Evolutionary conservation across 2,329 filamentous ascomycete species (phyloP).

Genomic region (Daldinia sp.): DNA sequence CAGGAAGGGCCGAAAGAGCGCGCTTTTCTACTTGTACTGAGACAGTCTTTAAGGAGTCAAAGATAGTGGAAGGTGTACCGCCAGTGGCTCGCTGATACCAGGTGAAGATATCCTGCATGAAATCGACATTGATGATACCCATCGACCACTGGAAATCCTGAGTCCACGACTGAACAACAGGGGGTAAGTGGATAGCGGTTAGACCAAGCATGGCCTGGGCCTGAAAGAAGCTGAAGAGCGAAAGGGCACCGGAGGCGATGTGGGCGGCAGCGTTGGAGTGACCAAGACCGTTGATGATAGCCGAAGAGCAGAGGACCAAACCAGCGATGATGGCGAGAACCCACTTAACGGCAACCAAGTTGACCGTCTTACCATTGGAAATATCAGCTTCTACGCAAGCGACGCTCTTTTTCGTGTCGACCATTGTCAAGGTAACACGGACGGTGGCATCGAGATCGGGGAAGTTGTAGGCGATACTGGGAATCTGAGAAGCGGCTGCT

Average conservation of each 20-base stretch:
- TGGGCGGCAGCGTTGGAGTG: constrained; percentile 90
- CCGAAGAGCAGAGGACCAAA: constrained; percentile 80
- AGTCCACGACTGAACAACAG: constrained; percentile 86
- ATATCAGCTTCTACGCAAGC: constrained; percentile 85
- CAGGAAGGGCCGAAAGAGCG: constrained; percentile 51
- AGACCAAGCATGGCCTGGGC: constrained; percentile 86
- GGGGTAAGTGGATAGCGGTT: constrained; percentile 78
- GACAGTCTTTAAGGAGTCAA: constrained; percentile 75
- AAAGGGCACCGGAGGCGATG: constrained; percentile 85
- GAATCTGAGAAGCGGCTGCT: constrained; percentile 71
- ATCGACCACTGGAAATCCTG: constrained; percentile 95
- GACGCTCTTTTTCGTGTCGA: constrained; percentile 67
- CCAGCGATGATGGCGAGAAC: constrained; percentile 81
- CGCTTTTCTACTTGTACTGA: constrained; percentile 80
- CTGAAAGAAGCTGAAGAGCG: constrained; percentile 89
- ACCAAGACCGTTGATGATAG: constrained; percentile 83
- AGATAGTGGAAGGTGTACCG: constrained; percentile 78
- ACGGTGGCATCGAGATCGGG: constrained; percentile 86
- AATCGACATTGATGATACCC: constrained; percentile 84
- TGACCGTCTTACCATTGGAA: constrained; percentile 86
- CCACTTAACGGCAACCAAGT: constrained; percentile 85
- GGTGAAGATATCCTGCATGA: constrained; percentile 82
- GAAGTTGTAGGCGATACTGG: constrained; percentile 82
- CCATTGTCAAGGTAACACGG: constrained; percentile 77
- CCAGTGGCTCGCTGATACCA: constrained; percentile 92